Evolutionary conservation across 306 rosid genomes (phyloP).

Genomic region (Castanea sativa): DNA sequence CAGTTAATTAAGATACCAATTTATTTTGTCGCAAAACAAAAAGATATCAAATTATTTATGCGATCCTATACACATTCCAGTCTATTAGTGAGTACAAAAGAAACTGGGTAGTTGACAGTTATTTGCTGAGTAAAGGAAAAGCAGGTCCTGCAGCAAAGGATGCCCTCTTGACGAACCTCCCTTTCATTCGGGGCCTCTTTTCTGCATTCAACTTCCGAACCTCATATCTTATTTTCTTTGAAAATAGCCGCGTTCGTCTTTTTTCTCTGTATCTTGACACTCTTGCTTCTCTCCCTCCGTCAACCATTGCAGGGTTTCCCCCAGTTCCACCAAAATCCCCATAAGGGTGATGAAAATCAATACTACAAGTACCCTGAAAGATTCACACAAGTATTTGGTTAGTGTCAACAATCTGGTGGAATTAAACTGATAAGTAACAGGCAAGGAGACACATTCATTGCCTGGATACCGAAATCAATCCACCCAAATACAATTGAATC

Average conservation of each 20-base stretch:
- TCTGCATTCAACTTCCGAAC: constrained; percentile 94
- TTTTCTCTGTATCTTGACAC: constrained; percentile 89
- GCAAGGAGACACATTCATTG: too few relatives aligned
- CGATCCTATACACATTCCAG: background rate
- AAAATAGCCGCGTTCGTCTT: constrained; percentile 78
- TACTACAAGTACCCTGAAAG: constrained; percentile 40
- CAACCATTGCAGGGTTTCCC: constrained; percentile 34
- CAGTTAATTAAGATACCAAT: background rate
- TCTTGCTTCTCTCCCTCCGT: constrained; percentile 84
- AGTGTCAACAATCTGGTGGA: background rate
- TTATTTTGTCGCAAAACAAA: too few relatives aligned
- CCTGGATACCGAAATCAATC: too few relatives aligned
- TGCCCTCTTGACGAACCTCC: constrained; percentile 83
- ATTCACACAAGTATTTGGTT: background rate
- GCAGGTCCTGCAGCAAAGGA: constrained; percentile 43
- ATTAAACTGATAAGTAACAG: too few relatives aligned
- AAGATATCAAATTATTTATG: background rate
- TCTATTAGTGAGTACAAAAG: background rate
- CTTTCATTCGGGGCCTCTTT: constrained; percentile 97
- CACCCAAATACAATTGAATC: too few relatives aligned
- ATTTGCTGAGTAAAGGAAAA: constrained; percentile 41
- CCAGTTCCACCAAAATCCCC: constrained; percentile 47
- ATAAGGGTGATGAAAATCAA: constrained; percentile 17
- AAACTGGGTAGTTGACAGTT: background rate
- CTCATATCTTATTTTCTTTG: constrained; percentile 95